Base-by-base conservation (phyloP, 2,329 filamentous ascomycete species). In the Ophiocordyceps australis region DNA sequence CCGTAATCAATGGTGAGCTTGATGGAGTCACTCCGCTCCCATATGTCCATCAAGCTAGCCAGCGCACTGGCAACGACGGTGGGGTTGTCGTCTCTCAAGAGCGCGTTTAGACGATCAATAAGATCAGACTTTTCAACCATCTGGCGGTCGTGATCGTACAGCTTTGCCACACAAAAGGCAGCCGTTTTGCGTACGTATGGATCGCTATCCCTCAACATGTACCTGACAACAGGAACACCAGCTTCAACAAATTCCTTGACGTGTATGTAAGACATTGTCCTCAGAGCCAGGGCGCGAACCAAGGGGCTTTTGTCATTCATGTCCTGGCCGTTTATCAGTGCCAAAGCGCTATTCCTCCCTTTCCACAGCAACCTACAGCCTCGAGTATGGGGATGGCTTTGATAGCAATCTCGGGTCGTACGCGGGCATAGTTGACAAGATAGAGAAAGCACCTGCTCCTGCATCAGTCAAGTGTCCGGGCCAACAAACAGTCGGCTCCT, bases 171-270 rank as follows among this genome's bases (percentile, higher is more conserved):
- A 41, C 80, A 91, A 48, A 91, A 93, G 3, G 86, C 85, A 3
- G 89, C 86, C 3, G 89, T 95, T 52, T 98, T 98, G 37, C 89
- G 81, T 15, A 98, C 89, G 46, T 98, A 98, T 3, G 89, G 86
- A 46, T 98, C 89, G 22, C 70, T 47, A 45, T 98, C 89, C 45
- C 73, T 72, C 34, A 98, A 68, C 25, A 94, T 63, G 27, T 68
- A 65, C 54, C 86, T 91, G 28, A 93, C 69, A 17, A 89, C 72
- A 9, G 76, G 74, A 5, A 94, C 72, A 1, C 83, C 91, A 9
- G 82, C 78, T 52, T 92, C 80, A 40, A 95, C 83, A 45, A 91
- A 98, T 47, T 98, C 85, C 37, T 78, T 74, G 23, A 98, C 89
- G 47, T 98, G 86, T 35, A 98, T 77, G 47, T 98, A 98, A 9